Conservation (phyloP, 805 yeast species). For the Starmerella sp. region DNA sequence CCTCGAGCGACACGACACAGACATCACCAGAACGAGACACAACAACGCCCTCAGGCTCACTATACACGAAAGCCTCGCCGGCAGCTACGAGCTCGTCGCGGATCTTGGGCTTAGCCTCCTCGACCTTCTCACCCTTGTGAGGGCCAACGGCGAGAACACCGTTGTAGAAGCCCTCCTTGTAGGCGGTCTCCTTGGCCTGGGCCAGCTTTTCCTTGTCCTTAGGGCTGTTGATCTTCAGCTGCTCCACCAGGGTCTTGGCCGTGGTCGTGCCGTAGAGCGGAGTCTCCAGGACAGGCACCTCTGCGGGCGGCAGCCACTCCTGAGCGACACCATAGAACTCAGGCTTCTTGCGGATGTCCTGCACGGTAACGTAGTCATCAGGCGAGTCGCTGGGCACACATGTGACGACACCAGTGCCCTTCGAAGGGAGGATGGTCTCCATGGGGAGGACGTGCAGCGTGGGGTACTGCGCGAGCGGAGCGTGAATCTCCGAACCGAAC, state of each 20-base stretch:
- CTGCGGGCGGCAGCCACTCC: slow-evolving; percentile 57
- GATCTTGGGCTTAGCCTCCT: slow-evolving; percentile 77
- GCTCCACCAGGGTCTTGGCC: slow-evolving; percentile 75
- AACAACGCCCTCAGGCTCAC: slow-evolving; percentile 86
- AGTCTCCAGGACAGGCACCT: slow-evolving; percentile 52
- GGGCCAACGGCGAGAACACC: slow-evolving; percentile 74
- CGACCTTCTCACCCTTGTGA: slow-evolving; percentile 82
- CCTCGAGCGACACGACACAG: slow-evolving; percentile 93
- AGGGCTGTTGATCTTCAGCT: slow-evolving; percentile 86
- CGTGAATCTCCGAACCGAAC: slow-evolving; percentile 75
- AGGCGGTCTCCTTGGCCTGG: slow-evolving; percentile 85
- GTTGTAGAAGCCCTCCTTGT: slow-evolving; percentile 91
- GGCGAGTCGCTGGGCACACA: slow-evolving; percentile 99
- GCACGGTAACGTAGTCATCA: slow-evolving; percentile 82
- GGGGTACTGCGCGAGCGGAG: slow-evolving; percentile 65
- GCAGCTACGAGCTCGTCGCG: slow-evolving; percentile 66
- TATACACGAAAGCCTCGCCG: slow-evolving; percentile 77
- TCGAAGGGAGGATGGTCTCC: slow-evolving; percentile 89
- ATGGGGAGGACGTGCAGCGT: slow-evolving; percentile 82
- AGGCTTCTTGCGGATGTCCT: slow-evolving; percentile 77
- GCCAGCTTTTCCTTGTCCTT: slow-evolving; percentile 81
- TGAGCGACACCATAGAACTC: slow-evolving; percentile 76
- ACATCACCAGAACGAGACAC: slow-evolving; percentile 93
- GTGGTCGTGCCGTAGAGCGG: slow-evolving; percentile 78
- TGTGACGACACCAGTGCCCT: slow-evolving; percentile 98